Base-by-base conservation (phyloP, 2,329 filamentous ascomycete genomes). In the Exophiala dermatitidis region DNA sequence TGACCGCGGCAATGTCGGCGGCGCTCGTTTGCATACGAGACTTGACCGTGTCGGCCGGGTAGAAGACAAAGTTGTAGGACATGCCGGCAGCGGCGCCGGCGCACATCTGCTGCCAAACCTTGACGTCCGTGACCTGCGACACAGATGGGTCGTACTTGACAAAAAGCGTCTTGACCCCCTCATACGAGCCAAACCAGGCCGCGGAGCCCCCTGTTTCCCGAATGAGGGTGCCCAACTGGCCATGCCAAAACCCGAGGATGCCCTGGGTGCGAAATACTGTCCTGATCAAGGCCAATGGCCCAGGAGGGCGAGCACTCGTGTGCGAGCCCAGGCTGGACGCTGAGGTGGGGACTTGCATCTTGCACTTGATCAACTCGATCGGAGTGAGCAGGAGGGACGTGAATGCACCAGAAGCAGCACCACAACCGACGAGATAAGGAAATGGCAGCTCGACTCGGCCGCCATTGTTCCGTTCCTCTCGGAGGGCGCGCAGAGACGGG, bases 281-380 rank as follows among this genome's bases (percentile, higher is more conserved):
- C 29, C 78, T 77, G 41, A 97, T 86, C 40, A 96, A 83, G 12
- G 59, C 52, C 8, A 88, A 66, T 0, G 90, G 85, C 1, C 80
- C 79, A 3, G 86, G 77, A 2, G 78, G 71, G 8, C 73, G 74
- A 2, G 69, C 69, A 2, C 65, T 65, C 28, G 67, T 68, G 26
- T 74, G 10, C 12, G 47, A 48, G 64, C 66, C 6, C 79, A 56
- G 6, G 43, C 49, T 34, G 38, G 57, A 57, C 5, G 55, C 42
- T 10, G 57, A 31, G 3, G 72, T 52, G 10, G 79, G 88, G 0
- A 91, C 90, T 69, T 98, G 93, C 73, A 98, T 95, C 72, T 93
- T 94, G 79, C 93, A 98, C 73, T 98, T 98, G 67, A 98, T 87
- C 48, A 98, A 81, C 72, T 98, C 93, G 61, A 98, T 89, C 0